These are phyloP conservation scores for Talaromyces sp. DNA, from an alignment of 2,329 filamentous ascomycete species.

Conservation along the genomic window DNA sequence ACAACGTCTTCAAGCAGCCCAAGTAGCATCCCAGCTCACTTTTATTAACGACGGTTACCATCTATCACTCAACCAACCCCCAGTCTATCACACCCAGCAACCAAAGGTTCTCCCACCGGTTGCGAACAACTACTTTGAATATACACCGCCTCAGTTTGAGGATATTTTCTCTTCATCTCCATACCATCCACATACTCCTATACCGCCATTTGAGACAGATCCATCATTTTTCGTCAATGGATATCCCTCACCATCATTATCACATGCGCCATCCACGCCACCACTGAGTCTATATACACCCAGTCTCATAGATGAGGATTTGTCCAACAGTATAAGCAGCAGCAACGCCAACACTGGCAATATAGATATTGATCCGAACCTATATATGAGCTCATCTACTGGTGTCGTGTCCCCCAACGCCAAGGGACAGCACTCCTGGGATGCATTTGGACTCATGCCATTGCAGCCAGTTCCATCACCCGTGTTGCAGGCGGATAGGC, in stretches of 20 bases:
- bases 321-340: conserved; percentile 6
- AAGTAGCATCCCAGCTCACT: conserved; percentile 15
- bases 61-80: not conserved
- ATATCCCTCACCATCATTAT: conserved; percentile 16
- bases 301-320: conserved; percentile 13
- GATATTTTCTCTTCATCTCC: conserved; percentile 6
- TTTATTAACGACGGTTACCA: conserved; percentile 17
- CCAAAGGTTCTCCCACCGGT: not conserved
- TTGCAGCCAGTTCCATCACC: conserved; percentile 7
- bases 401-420: not conserved
- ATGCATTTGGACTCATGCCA: conserved; percentile 15
- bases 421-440: not conserved
- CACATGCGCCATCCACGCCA: conserved; percentile 18
- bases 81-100: not conserved
- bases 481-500: conserved; percentile 6
- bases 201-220: conserved; percentile 8
- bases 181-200: conserved; percentile 1
- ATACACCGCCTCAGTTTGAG: conserved; percentile 8
- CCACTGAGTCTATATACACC: conserved; percentile 15
- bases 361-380: conserved; percentile 11
- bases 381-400: conserved; percentile 3
- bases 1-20: conserved; percentile 18
- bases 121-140: conserved; percentile 6
- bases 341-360: not conserved
- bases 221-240: conserved; percentile 11